A percentile compares a stretch with the other conserved stretches of the same genome.
Conservation (phyloP, 805 yeast genomes). For the Metschnikowia sp. region DNA sequence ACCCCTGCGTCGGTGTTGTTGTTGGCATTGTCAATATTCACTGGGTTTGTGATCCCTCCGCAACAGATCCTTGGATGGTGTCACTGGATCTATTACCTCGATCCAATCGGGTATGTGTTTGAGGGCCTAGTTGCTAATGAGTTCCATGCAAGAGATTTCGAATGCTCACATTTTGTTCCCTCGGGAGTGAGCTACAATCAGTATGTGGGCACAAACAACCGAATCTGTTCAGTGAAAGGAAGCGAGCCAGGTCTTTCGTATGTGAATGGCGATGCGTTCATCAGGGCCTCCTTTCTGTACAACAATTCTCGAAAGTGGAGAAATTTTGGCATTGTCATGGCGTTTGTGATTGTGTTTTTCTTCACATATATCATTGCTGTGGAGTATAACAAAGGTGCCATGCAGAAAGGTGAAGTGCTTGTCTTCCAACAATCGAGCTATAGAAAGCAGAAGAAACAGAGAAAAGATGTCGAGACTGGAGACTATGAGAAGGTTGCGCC, state of each 20-base stretch:
- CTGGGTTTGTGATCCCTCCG: conserved; percentile 42
- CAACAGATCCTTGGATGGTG: conserved; percentile 31
- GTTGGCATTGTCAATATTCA: conserved; percentile 51
- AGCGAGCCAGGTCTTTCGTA: conserved; percentile 17
- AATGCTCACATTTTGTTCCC: conserved; percentile 18
- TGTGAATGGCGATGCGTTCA: conserved; percentile 26
- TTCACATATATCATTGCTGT: conserved; percentile 48
- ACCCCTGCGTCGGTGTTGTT: conserved; percentile 42
- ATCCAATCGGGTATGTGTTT: conserved; percentile 27
- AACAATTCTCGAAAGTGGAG: conserved; percentile 52
- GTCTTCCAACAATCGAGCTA: conserved; percentile 45
- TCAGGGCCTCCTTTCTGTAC: conserved; percentile 37
- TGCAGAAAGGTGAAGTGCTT: conserved; percentile 69
- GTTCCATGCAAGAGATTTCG: conserved; percentile 25
- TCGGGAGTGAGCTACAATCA: conserved; percentile 20
- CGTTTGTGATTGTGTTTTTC: conserved; percentile 34
- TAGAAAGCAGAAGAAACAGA: conserved; percentile 25
- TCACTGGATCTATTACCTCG: conserved; percentile 35
- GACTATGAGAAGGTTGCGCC: conserved; percentile 1
- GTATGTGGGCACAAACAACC: neutral
- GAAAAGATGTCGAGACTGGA: conserved; percentile 20
- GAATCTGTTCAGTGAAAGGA: conserved; percentile 18
- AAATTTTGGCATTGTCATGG: conserved; percentile 54
- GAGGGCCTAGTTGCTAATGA: conserved; percentile 25
- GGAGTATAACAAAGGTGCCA: conserved; percentile 58